These are phyloP conservation scores for Populus pruinosa DNA, from an alignment of 345 rosid genomes.

Conservation along the genomic window DNA sequence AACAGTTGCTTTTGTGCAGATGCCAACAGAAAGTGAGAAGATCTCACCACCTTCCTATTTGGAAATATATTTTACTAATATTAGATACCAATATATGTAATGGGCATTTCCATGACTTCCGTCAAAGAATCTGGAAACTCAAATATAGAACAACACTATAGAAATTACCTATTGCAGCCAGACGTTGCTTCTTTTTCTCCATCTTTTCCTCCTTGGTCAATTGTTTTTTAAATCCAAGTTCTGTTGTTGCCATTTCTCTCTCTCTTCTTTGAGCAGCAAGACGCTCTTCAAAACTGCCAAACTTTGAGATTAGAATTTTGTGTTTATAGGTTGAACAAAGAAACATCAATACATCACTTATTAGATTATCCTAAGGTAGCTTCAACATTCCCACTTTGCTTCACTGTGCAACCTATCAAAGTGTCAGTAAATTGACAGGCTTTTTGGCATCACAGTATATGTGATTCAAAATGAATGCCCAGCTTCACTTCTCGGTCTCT, in stretches of 20 bases:
- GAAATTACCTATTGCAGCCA: constrained; percentile 87
- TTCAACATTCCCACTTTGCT: background rate
- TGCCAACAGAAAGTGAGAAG: background rate
- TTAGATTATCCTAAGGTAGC: background rate
- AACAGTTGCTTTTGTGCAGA: background rate
- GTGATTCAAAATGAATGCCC: background rate
- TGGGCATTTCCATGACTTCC: background rate
- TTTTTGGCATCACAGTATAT: background rate
- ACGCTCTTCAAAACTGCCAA: constrained; percentile 88
- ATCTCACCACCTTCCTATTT: background rate
- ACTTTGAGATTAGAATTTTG: background rate
- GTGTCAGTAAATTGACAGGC: background rate
- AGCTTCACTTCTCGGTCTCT: background rate
- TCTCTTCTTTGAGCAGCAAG: constrained; percentile 88
- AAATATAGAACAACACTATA: background rate
- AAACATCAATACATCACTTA: background rate
- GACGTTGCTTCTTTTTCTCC: constrained; percentile 91
- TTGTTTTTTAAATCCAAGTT: constrained; percentile 90
- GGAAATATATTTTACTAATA: background rate
- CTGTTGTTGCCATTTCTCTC: constrained; percentile 65
- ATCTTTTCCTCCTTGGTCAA: constrained; percentile 82
- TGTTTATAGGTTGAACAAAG: constrained; percentile 3
- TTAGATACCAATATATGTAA: background rate
- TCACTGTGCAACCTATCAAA: background rate
- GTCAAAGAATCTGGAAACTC: background rate